Conservation (phyloP, 2,329 filamentous ascomycete genomes). For the Pleoardoris graminearum region DNA sequence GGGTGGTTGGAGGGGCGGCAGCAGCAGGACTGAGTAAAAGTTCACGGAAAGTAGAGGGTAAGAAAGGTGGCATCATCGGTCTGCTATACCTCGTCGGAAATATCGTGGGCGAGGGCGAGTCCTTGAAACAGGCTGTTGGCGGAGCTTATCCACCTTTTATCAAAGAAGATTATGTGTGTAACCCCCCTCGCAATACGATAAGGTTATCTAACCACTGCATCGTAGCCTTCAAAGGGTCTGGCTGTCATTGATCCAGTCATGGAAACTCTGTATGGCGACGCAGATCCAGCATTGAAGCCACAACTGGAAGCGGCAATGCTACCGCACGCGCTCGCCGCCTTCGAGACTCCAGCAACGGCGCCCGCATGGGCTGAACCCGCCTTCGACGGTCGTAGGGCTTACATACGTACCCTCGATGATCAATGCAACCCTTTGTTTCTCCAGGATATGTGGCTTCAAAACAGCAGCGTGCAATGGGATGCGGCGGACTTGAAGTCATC, state of each 20-base stretch:
- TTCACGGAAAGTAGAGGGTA: background rate
- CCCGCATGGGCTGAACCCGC: slow-evolving; percentile 19
- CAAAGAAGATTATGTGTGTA: slow-evolving; percentile 12
- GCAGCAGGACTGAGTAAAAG: slow-evolving; percentile 10
- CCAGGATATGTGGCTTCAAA: slow-evolving; percentile 19
- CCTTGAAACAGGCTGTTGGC: slow-evolving; percentile 15
- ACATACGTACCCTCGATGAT: slow-evolving; percentile 16
- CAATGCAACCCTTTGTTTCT: slow-evolving; percentile 16
- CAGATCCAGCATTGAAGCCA: background rate
- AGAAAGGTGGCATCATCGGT: slow-evolving; percentile 12
- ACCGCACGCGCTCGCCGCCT: slow-evolving; percentile 18
- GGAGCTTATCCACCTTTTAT: slow-evolving; percentile 19
- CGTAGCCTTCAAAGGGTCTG: slow-evolving; percentile 17
- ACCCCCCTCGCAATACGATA: background rate
- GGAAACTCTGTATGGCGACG: slow-evolving; percentile 17
- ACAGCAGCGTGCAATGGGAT: slow-evolving; percentile 18
- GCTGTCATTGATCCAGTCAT: slow-evolving; percentile 19
- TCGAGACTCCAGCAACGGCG: slow-evolving; percentile 14
- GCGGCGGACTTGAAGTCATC: slow-evolving; percentile 9
- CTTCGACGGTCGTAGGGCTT: slow-evolving; percentile 15
- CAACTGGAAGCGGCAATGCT: slow-evolving; percentile 16
- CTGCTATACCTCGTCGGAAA: slow-evolving; percentile 15
- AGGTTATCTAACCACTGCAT: no score
- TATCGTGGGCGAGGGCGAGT: slow-evolving; percentile 11
- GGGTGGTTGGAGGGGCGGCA: slow-evolving; percentile 10